Percentiles rank a stretch among this genome's conserved stretches.
These are phyloP conservation scores for Pichia exigua DNA, from an alignment of 805 yeast genomes.

Conservation along the genomic window DNA sequence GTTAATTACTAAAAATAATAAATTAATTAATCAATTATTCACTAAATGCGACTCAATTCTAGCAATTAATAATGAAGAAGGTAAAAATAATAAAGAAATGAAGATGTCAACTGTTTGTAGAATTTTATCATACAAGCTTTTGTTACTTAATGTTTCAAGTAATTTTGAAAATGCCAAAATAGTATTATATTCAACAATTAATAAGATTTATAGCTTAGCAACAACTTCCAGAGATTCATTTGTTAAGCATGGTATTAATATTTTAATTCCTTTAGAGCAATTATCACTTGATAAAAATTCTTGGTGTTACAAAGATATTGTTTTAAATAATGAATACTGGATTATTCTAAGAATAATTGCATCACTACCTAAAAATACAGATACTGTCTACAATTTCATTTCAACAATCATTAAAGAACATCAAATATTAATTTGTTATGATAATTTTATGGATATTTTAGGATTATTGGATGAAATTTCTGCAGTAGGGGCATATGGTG, in stretches of 20 bases:
- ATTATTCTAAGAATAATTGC: conserved; percentile 38
- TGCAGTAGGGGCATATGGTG: conserved; percentile 72
- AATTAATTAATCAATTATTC: conserved; percentile 17
- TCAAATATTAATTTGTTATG: conserved; percentile 33
- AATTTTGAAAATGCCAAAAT: conserved; percentile 17
- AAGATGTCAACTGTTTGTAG: conserved; percentile 28
- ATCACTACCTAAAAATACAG: conserved; percentile 34
- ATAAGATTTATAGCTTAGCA: conserved; percentile 16
- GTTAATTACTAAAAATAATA: conserved; percentile 22
- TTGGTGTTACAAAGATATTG: conserved; percentile 33
- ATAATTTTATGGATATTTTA: conserved; percentile 55
- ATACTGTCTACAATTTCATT: conserved; percentile 39
- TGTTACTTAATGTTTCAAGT: conserved; percentile 38
- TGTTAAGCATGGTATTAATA: conserved; percentile 37
- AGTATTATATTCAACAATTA: conserved; percentile 21
- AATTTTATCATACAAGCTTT: conserved; percentile 43
- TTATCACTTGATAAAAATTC: conserved; percentile 35
- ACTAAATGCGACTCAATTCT: conserved; percentile 19
- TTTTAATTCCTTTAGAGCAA: conserved; percentile 42
- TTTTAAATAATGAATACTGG: conserved; percentile 40
- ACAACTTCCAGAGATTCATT: conserved; percentile 33
- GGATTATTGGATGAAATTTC: conserved; percentile 75
- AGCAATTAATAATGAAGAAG: neutral
- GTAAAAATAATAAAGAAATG: conserved; percentile 19
- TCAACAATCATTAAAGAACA: conserved; percentile 30